Evolutionary conservation across 192 early-diverging fungal species (phyloP).

Genomic region (Piromyces finnis): DNA sequence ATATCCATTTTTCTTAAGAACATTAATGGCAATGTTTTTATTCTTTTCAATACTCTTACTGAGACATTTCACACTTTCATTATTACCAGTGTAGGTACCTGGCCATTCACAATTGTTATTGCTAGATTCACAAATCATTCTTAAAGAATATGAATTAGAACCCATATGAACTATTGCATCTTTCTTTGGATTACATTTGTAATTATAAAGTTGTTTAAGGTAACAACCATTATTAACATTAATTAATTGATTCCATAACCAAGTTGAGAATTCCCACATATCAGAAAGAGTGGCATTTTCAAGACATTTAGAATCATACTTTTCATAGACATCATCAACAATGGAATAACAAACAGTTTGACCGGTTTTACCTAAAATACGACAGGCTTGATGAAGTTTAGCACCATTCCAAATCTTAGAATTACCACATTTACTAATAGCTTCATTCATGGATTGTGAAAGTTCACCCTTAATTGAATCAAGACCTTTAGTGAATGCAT

Average conservation of each 20-base stretch:
- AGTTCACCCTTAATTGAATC: neutral
- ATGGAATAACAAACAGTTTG: neutral
- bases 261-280: neutral
- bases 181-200: neutral
- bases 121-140: neutral
- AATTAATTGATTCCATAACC: neutral
- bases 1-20: neutral
- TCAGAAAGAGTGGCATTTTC: neutral
- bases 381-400: neutral
- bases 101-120: neutral
- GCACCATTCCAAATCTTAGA: neutral
- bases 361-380: neutral
- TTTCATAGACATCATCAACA: neutral
- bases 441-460: neutral
- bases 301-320: neutral
- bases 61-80: neutral
- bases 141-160: neutral
- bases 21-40: neutral
- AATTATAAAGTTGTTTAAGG: neutral
- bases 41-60: neutral
- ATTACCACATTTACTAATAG: neutral
- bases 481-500: neutral
- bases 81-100: neutral
- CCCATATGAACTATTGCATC: neutral
- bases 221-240: neutral